Conservation (phyloP, 2,329 filamentous ascomycete species). For the Colletotrichum cereale region DNA sequence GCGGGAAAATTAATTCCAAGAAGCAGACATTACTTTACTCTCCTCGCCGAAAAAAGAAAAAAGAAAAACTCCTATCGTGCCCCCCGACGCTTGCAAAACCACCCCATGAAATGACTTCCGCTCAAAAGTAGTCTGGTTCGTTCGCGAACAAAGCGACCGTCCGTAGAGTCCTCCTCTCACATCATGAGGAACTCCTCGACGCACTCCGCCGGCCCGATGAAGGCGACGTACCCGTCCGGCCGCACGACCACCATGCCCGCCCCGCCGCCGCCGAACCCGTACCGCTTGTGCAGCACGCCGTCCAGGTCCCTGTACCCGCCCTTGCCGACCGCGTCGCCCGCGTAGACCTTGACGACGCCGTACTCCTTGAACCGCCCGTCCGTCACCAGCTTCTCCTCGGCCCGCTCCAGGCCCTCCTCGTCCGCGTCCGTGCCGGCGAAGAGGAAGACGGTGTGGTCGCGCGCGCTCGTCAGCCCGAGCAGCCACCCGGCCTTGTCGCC, state of each 20-base stretch:
- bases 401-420: conserved; percentile 26
- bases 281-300: conserved; percentile 45
- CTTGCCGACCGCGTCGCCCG: conserved; percentile 5
- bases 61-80: conserved; percentile 39
- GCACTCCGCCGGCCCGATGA: conserved; percentile 46
- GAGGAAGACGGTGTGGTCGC: conserved; percentile 48
- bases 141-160: neutral
- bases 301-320: conserved; percentile 42
- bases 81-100: neutral
- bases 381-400: conserved; percentile 29
- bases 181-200: conserved; percentile 32
- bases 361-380: conserved; percentile 35
- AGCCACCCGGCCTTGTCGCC: conserved; percentile 42
- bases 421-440: conserved; percentile 45
- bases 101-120: neutral
- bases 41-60: neutral
- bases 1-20: neutral
- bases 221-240: conserved; percentile 50
- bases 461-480: conserved; percentile 45
- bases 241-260: conserved; percentile 48
- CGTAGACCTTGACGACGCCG: conserved; percentile 40
- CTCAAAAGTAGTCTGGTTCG: neutral
- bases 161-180: neutral
- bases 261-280: conserved; percentile 45
- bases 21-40: conserved; percentile 1